A percentile compares a stretch with the other conserved stretches of the same genome.
phyloP scores from a whole-genome alignment of 331 rosid genomes.

The Acacia concinna region DNA sequence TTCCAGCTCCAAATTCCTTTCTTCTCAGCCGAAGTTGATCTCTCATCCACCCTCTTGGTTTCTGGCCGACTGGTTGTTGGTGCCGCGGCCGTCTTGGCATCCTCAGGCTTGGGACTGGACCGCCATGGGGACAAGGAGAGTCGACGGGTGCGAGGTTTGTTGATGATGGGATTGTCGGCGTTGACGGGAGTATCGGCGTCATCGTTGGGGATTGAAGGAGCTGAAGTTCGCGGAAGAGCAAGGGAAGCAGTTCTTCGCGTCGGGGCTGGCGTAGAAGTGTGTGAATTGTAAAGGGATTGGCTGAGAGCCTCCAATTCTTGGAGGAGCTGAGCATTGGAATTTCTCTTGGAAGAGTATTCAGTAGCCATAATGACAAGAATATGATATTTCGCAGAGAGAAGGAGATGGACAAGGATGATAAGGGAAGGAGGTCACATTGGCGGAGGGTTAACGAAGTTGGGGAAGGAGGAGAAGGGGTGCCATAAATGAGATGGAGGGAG shows the following conservation, averaged over 20 bases:
- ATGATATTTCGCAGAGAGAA: neutral
- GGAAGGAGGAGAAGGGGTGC: conserved; percentile 25
- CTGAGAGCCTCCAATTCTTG: conserved; percentile 85
- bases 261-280: conserved; percentile 39
- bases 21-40: conserved; percentile 50
- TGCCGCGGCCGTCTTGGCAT: conserved; percentile 34
- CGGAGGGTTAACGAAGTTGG: conserved; percentile 23
- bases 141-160: conserved; percentile 51
- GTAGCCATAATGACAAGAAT: conserved; percentile 46
- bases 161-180: conserved; percentile 18
- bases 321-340: conserved; percentile 70
- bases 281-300: conserved; percentile 74
- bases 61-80: too few species aligned
- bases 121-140: conserved; percentile 95
- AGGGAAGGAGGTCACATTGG: conserved; percentile 30
- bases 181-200: conserved; percentile 35
- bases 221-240: conserved; percentile 65
- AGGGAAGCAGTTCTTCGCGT: conserved; percentile 90
- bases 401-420: conserved; percentile 38
- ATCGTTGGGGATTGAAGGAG: conserved; percentile 36
- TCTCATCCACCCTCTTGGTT: conserved; percentile 40
- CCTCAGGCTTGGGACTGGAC: conserved; percentile 60
- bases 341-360: conserved; percentile 43
- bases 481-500: conserved; percentile 32
- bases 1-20: conserved; percentile 97